Conservation (phyloP, 2,329 filamentous ascomycete genomes). For the Cadophora sp. region DNA sequence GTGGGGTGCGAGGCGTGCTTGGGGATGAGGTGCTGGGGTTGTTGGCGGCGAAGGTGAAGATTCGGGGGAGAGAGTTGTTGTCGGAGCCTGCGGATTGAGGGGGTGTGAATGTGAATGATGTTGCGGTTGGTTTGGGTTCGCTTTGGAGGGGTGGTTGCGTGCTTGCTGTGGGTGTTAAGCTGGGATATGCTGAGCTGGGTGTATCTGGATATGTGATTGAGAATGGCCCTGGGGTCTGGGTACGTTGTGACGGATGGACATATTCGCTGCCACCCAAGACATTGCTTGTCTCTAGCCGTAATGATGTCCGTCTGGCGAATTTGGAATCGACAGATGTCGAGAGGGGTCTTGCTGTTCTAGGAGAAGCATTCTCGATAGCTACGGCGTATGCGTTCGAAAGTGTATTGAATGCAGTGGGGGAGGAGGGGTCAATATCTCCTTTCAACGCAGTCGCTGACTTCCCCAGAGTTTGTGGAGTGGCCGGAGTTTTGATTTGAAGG, state of each 20-base stretch:
- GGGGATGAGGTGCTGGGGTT: conserved; percentile 31
- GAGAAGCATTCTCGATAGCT: conserved; percentile 65
- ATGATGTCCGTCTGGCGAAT: conserved; percentile 48
- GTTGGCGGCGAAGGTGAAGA: conserved; percentile 41
- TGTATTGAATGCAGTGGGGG: conserved; percentile 70
- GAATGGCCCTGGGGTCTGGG: conserved; percentile 44
- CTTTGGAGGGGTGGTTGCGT: conserved; percentile 24
- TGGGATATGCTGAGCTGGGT: conserved; percentile 40
- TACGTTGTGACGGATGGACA: conserved; percentile 40
- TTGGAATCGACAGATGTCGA: conserved; percentile 44
- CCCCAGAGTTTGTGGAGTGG: conserved; percentile 48
- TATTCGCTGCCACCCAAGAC: conserved; percentile 30
- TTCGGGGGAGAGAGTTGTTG: conserved; percentile 27
- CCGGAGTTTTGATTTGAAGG: conserved; percentile 58
- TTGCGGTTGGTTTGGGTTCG: conserved; percentile 28
- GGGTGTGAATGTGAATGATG: conserved; percentile 43
- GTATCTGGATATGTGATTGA: conserved; percentile 44
- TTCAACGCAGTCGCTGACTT: conserved; percentile 52
- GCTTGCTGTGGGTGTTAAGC: conserved; percentile 32
- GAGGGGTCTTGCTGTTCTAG: conserved; percentile 47
- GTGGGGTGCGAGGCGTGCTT: conserved; percentile 47
- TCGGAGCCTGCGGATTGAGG: conserved; percentile 44
- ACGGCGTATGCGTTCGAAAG: conserved; percentile 70
- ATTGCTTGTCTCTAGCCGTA: conserved; percentile 42
- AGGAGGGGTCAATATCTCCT: conserved; percentile 58